Evolutionary conservation across 2,329 filamentous ascomycete species (phyloP).

Genomic region (Pseudocercospora fijiensis): DNA sequence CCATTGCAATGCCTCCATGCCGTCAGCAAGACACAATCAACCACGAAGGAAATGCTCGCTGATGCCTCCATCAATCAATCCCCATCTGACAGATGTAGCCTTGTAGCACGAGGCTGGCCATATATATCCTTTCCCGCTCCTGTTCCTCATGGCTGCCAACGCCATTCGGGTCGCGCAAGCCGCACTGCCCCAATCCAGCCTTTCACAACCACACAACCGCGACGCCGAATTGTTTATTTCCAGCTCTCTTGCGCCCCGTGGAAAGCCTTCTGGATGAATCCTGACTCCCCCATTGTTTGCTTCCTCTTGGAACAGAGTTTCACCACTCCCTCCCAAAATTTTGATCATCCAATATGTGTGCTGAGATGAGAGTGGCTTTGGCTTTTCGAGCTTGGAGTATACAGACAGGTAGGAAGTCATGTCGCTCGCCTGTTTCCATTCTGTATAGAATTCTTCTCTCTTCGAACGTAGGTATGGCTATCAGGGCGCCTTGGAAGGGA

Average conservation of each 20-base stretch:
- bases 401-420: neutral
- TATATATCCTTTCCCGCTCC: neutral
- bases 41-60: neutral
- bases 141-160: neutral
- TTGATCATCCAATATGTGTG: neutral
- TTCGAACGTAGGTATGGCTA: slow-evolving; percentile 22
- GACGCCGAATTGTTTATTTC: neutral
- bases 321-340: neutral
- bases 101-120: neutral
- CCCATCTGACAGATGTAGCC: neutral
- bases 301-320: neutral
- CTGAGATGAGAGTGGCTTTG: neutral
- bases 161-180: neutral
- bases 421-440: neutral
- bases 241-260: neutral
- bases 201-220: neutral
- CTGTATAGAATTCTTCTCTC: neutral
- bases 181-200: slow-evolving; percentile 1
- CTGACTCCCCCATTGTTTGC: neutral
- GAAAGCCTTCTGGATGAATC: neutral
- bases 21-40: neutral
- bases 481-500: slow-evolving; percentile 27
- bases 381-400: neutral
- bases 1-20: neutral
- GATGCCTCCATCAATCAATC: neutral